Evolutionary conservation across 2,329 filamentous ascomycete species (phyloP).

Genomic region (Dactylellina cionopaga): DNA sequence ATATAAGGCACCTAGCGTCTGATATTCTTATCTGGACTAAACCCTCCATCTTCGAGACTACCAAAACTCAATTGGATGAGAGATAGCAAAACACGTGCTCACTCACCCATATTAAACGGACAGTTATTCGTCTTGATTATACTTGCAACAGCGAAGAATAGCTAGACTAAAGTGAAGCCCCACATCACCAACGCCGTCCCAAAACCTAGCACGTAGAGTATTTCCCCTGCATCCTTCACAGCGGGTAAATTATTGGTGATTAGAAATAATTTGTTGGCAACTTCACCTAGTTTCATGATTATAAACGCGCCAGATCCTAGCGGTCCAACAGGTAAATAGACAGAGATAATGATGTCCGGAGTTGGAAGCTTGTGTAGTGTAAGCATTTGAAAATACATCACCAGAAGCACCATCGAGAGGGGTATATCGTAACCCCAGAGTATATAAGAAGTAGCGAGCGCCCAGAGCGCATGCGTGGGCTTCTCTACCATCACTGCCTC

Average conservation of each 20-base stretch:
- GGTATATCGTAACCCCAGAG: conserved; percentile 74
- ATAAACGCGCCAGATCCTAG: conserved; percentile 72
- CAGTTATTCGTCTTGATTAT: conserved; percentile 64
- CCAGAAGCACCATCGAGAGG: conserved; percentile 66
- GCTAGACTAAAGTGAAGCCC: conserved; percentile 68
- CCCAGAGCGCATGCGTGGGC: conserved; percentile 68
- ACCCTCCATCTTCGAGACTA: no score
- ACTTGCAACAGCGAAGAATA: conserved; percentile 66
- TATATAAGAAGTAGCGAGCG: conserved; percentile 72
- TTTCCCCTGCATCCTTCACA: conserved; percentile 62
- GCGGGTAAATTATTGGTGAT: conserved; percentile 60
- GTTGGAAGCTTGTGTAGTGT: conserved; percentile 74
- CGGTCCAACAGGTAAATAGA: conserved; percentile 74
- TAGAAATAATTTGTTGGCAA: conserved; percentile 58
- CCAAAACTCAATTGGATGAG: no score
- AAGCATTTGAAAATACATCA: conserved; percentile 72
- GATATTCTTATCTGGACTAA: no score
- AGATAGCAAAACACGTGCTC: conserved; percentile 70
- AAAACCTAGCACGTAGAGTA: conserved; percentile 70
- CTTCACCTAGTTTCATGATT: conserved; percentile 66
- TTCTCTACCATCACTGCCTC: conserved; percentile 66
- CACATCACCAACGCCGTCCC: conserved; percentile 68
- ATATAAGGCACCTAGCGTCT: no score
- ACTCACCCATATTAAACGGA: conserved; percentile 73
- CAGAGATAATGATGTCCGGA: conserved; percentile 73